Base-by-base conservation (phyloP, 768 basidiomycete genomes). In the Boletus rubroflammeus region DNA sequence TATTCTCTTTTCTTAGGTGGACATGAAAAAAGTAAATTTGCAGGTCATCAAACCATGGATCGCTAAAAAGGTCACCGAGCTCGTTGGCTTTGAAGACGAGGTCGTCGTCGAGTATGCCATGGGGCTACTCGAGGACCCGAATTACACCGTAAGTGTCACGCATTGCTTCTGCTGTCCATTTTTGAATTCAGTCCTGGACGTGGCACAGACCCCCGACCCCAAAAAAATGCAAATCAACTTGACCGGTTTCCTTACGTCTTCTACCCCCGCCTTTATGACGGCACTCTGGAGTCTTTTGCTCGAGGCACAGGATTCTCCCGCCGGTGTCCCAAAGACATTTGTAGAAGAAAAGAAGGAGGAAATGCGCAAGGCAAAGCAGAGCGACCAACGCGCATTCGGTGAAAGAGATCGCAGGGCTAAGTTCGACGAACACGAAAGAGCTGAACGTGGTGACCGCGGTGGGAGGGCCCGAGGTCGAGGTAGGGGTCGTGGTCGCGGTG, bases 81-180 rank as follows among this genome's bases (percentile, higher is more conserved):
- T 97, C 21, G 83, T 94, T 40, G 93, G 95, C 2, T 84, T 98
- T 35, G 97, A 99, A 64, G 97, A 99, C 71, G 97, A 99, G 68
- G 86, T 99, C 40, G 87, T 98, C 39, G 85, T 98, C 28, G 96
- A 98, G 67, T 98, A 97, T 66, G 93, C 93, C 17, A 92, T 93
- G 84, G 93, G 93, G 17, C 78, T 98, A 19, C 75, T 99, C 6
- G 97, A 99, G 67, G 92, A 97, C 62, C 77, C 84, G 45, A 79
- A 82, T 15, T 81, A 88, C 59, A 87, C 90, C n/a, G 94, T 96
- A 58, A 60, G 86, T 69, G 1, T 28, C 45, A 10, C 7, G 6
- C 13, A 2, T 14, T 26, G 2, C 15, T 29, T 28, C 6, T 10
- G n/a, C 1, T 3, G 14, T 11, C 23, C 21, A 1, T 17, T 14